phyloP scores from a whole-genome alignment of 2,329 filamentous ascomycete genomes.

The Claviceps sp. region DNA sequence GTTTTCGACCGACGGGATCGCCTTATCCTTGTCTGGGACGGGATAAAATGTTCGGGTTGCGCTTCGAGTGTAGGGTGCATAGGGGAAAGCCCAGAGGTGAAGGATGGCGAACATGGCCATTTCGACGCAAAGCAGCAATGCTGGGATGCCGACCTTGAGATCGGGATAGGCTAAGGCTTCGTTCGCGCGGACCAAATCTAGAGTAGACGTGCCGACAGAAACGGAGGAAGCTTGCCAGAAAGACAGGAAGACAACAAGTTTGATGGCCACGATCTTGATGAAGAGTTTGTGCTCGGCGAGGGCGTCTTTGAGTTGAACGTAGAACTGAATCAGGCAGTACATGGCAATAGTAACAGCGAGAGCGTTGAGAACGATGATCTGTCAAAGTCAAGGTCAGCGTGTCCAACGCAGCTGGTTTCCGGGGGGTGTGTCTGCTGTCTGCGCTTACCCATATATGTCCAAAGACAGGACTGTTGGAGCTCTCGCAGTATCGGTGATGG shows the following conservation, averaged over 20 bases:
- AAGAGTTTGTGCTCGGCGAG: constrained; percentile 59
- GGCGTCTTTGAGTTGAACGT: constrained; percentile 58
- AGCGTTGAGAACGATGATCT: constrained; percentile 56
- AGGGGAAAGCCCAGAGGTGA: constrained; percentile 74
- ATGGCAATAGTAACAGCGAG: constrained; percentile 68
- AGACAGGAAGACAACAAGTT: constrained; percentile 80
- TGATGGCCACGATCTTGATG: constrained; percentile 74
- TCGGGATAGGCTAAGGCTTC: constrained; percentile 55
- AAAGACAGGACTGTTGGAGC: constrained; percentile 63
- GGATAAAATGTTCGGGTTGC: constrained; percentile 35
- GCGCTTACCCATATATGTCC: constrained; percentile 65
- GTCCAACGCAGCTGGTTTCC: neutral
- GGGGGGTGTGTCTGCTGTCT: neutral
- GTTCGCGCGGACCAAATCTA: constrained; percentile 49
- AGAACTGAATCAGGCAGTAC: constrained; percentile 82
- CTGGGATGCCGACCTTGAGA: constrained; percentile 68
- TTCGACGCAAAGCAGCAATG: constrained; percentile 65
- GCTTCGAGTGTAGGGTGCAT: constrained; percentile 48
- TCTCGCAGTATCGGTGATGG: constrained; percentile 60
- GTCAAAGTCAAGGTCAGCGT: constrained; percentile 3
- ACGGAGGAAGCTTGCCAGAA: constrained; percentile 63
- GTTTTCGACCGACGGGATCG: constrained; percentile 29
- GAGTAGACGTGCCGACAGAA: constrained; percentile 38
- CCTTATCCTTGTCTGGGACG: constrained; percentile 25
- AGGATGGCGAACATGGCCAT: constrained; percentile 71